These are phyloP conservation scores for Hypomontagnella submonticulosa DNA, from an alignment of 495 filamentous ascomycete genomes.

Conservation along the genomic window DNA sequence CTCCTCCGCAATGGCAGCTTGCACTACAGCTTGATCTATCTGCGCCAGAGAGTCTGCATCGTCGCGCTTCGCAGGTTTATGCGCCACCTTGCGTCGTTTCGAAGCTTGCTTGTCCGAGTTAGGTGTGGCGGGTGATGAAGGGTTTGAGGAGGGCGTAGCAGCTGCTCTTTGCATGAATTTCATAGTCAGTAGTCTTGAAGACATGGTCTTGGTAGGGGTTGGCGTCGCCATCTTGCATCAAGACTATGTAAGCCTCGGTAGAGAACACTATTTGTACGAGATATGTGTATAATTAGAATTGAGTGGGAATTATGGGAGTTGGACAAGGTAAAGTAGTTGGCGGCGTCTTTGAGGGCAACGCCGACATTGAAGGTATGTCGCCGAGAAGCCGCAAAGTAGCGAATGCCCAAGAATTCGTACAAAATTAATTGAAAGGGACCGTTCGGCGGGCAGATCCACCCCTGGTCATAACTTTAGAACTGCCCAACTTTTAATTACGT, in stretches of 20 bases:
- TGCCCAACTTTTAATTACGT: no score
- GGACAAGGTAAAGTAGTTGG: background rate
- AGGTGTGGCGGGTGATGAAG: slow-evolving; percentile 55
- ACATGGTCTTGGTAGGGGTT: slow-evolving; percentile 76
- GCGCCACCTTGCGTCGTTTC: slow-evolving; percentile 65
- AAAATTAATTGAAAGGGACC: background rate
- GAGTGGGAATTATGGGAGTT: background rate
- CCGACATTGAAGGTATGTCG: background rate
- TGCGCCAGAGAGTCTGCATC: slow-evolving; percentile 46
- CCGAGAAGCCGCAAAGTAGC: background rate
- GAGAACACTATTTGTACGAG: background rate
- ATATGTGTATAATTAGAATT: background rate
- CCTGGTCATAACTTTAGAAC: no score
- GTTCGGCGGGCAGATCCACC: no score
- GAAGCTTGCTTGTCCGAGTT: slow-evolving; percentile 52
- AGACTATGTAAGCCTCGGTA: slow-evolving; percentile 13
- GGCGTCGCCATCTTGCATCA: slow-evolving; percentile 51
- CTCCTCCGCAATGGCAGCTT: slow-evolving; percentile 77
- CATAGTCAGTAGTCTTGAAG: slow-evolving; percentile 91
- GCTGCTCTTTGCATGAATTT: slow-evolving; percentile 99
- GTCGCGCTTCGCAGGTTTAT: slow-evolving; percentile 32
- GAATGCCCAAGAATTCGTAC: background rate
- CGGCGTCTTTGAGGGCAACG: background rate
- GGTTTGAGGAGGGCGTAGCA: slow-evolving; percentile 56
- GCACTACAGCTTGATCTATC: slow-evolving; percentile 62